Percentiles rank a stretch among this genome's conserved stretches.
Conservation (phyloP, 2,329 filamentous ascomycete genomes). For the Lasiodiplodia gonubiensis region DNA sequence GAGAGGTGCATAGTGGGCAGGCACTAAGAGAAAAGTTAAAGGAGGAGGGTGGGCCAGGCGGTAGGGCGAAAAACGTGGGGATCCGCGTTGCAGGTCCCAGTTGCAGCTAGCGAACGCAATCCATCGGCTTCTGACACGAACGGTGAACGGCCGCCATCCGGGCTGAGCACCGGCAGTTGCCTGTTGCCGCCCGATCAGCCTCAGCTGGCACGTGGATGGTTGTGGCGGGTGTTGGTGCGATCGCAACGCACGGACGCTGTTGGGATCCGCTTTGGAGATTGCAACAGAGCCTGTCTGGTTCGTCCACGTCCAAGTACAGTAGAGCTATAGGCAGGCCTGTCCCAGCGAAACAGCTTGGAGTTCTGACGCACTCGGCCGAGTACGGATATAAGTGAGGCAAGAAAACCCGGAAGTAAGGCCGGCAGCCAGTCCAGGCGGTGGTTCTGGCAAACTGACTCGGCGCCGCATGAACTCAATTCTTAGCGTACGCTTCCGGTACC, state of each 20-base stretch:
- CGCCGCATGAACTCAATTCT: not conserved
- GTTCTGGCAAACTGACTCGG: not conserved
- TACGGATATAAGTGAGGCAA: not conserved
- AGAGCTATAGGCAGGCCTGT: too few species aligned
- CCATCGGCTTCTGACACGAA: not conserved
- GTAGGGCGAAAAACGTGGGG: not conserved
- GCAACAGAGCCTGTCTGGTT: too few species aligned
- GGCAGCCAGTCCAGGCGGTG: not conserved
- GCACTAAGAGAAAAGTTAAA: not conserved
- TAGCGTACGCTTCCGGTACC: not conserved
- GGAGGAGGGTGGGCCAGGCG: not conserved
- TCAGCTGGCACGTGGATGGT: too few species aligned
- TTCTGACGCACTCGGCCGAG: not conserved
- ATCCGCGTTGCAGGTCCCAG: not conserved
- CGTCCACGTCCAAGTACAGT: not conserved
- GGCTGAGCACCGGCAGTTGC: not conserved
- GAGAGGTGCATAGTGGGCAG: not conserved
- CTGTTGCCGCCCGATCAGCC: not conserved
- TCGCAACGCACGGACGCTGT: not conserved
- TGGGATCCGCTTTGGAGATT: not conserved
- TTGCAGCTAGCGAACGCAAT: not conserved
- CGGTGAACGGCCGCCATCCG: not conserved
- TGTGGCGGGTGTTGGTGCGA: not conserved
- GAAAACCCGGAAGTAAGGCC: not conserved
- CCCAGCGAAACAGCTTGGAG: not conserved